Percentiles rank a stretch among this genome's conserved stretches.
These are phyloP conservation scores for Lactuca saligna DNA, from an alignment of 129 eudicot species.

Conservation along the genomic window DNA sequence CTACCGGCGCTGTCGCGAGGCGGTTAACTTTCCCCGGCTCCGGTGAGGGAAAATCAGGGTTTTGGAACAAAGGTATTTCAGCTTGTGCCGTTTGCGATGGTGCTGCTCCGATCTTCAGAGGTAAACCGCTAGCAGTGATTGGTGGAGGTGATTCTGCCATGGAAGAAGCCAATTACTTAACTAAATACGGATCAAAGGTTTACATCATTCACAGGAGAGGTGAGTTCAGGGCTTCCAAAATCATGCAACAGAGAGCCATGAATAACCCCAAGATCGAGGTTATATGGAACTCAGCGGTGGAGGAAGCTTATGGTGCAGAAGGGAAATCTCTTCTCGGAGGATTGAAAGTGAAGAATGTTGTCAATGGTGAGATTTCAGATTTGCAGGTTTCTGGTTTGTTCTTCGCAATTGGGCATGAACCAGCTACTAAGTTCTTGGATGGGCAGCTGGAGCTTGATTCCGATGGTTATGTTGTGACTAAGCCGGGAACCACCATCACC, in stretches of 20 bases:
- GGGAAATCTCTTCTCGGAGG: slow-evolving; percentile 64
- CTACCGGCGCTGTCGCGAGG: slow-evolving; percentile 91
- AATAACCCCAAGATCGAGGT: slow-evolving; percentile 79
- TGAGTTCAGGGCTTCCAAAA: slow-evolving; percentile 85
- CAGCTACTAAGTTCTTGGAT: slow-evolving; percentile 88
- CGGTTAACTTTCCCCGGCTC: slow-evolving; percentile 63
- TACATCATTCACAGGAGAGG: slow-evolving; percentile 82
- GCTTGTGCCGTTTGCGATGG: slow-evolving; percentile 99
- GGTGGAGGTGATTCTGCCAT: slow-evolving; percentile 99
- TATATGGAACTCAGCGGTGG: slow-evolving; percentile 82
- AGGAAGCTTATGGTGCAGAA: slow-evolving; percentile 71
- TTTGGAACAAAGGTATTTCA: slow-evolving; percentile 90
- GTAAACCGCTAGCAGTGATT: slow-evolving; percentile 77
- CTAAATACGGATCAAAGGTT: slow-evolving; percentile 87
- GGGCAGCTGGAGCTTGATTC: slow-evolving; percentile 84
- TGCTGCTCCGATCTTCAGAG: slow-evolving; percentile 76
- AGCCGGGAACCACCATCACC: slow-evolving; percentile 75
- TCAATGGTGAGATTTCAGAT: slow-evolving; percentile 66
- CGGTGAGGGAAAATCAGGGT: slow-evolving; percentile 50
- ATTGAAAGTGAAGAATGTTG: slow-evolving; percentile 78
- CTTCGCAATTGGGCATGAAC: slow-evolving; percentile 97
- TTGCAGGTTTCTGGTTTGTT: slow-evolving; percentile 79
- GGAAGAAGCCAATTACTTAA: slow-evolving; percentile 88
- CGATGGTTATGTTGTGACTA: slow-evolving; percentile 84
- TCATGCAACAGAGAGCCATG: slow-evolving; percentile 80